Conservation (phyloP, 2,329 filamentous ascomycete genomes). For the Paracamarosporium sp. region DNA sequence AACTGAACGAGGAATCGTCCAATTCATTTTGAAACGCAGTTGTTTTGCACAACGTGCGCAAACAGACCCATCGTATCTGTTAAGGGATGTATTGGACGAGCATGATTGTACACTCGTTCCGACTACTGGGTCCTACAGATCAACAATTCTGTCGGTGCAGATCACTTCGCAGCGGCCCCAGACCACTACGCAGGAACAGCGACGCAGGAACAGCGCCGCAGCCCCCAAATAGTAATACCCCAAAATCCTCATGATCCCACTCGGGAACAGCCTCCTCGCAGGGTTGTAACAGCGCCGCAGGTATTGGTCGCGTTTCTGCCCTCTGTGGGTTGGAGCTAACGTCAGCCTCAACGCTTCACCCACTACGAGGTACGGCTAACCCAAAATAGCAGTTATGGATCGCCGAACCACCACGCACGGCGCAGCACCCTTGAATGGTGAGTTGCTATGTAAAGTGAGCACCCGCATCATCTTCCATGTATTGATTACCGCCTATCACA, state of each 20-base stretch:
- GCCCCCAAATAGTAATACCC: background rate
- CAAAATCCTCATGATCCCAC: background rate
- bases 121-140: background rate
- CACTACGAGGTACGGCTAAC: background rate
- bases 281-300: background rate
- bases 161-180: background rate
- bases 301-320: slow-evolving; percentile 2
- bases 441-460: background rate
- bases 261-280: slow-evolving; percentile 1
- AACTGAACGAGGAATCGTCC: background rate
- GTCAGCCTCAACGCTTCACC: slow-evolving; percentile 11
- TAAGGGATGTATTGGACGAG: no score
- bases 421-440: slow-evolving; percentile 1
- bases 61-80: background rate
- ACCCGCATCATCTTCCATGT: background rate
- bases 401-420: slow-evolving; percentile 3
- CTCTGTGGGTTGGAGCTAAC: slow-evolving; percentile 3
- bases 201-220: background rate
- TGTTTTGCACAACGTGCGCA: background rate
- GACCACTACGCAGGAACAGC: background rate
- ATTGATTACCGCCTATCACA: background rate
- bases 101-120: background rate
- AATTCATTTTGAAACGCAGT: no score
- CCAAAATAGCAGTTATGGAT: slow-evolving; percentile 1
- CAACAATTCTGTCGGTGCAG: background rate